Evolutionary conservation across 2,329 filamentous ascomycete genomes (phyloP), one percentile per base, ranked within the genome.

Genomic region (Fusarium anthophilum): DNA sequence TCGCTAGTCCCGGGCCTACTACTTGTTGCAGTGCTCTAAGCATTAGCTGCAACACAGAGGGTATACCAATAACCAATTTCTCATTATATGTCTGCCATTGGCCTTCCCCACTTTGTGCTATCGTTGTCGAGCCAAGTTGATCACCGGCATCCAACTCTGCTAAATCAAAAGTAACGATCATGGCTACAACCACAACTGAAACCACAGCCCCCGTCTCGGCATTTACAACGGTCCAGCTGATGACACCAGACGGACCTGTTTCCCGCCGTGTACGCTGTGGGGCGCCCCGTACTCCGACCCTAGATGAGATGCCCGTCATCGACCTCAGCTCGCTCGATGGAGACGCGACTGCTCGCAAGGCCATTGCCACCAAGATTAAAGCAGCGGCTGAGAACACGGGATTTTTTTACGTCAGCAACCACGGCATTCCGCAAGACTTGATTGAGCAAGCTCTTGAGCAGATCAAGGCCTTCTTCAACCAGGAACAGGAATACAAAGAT

Each of bases 211-310:
- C 50, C 7, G 13, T n/a, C 24, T 20, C 41, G 14, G 24, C 35
- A 26, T 66, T 28, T 3, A 66, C 64, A 39, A 66, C 64, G 4
- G 61, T 66, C 8, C 64, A 66, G 30, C 38, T 66, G 6, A 20
- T 66, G 20, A 66, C 64, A 35, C 64, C 64, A 1, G 13, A 66
- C 38, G 64, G 64, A 3, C 61, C 38, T 24, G 64, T 66, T 39
- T 58, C 30, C 38, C 61, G 64, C 3, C 64, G 64, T n/a, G 64
- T 66, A 10, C 64, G 64, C 8, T 44, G 64, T 13, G 64, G 64
- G 26, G 24, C 43, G 1, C 64, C 61, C 56, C 64, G 64, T 17
- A 66, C 64, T 17, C 64, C 64, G 18, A 66, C 64, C 8, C 30
- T 44, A 0, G 64, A 66, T 8, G 64, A 66, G 3, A 66, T 66